Base-by-base conservation (phyloP, 1,284 basidiomycete genomes). In the Ganoderma meredithae region DNA sequence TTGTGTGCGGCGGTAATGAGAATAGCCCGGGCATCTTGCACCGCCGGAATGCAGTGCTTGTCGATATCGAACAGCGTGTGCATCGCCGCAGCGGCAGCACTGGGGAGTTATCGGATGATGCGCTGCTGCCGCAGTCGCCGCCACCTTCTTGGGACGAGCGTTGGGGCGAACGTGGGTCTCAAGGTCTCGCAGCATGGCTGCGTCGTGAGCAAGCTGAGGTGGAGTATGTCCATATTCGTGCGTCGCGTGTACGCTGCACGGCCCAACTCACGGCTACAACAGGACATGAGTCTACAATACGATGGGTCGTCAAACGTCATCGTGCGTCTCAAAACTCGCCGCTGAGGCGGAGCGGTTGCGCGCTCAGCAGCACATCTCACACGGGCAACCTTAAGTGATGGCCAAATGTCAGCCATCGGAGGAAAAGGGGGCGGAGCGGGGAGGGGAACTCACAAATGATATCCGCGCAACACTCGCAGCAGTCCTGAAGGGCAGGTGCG, bases 381-480 rank as follows among this genome's bases (percentile, higher is more conserved):
- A 82, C 55, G 81, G 81, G 79, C 81, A 83, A 75, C 82, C 81
- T 83, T 68, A 8, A 27, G 36, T 12, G 22, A 41, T 61, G 40
- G 41, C 36, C 64, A 47, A 43, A 41, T 31, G 60, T 64, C 25
- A 67, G 60, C 31, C 3, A 52, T 22, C 36, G 36, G 36, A 8
- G 17, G 53, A 17, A 4, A 22, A 2, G n/a, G 40, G 15, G n/a
- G 61, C 10, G 47, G 9, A 22, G 41, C 43, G 44, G 60, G n/a
- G 53, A 39, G 10, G 62, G 17, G n/a, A 10, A 80, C 81, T 75
- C 66, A 83, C 82, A 84, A 62, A 83, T 71, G 71, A 84, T 83
- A 69, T 83, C 81, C 2, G 81, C 82, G 68, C 71, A 75, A 74
- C 82, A 83, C 66, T 83, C 82, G 80, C 82, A 83, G 76, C 81